Evolutionary conservation across 176 grass and related monocot genomes (phyloP), one percentile per base, ranked within the genome.

Genomic region (Oropetium thomaeum): DNA sequence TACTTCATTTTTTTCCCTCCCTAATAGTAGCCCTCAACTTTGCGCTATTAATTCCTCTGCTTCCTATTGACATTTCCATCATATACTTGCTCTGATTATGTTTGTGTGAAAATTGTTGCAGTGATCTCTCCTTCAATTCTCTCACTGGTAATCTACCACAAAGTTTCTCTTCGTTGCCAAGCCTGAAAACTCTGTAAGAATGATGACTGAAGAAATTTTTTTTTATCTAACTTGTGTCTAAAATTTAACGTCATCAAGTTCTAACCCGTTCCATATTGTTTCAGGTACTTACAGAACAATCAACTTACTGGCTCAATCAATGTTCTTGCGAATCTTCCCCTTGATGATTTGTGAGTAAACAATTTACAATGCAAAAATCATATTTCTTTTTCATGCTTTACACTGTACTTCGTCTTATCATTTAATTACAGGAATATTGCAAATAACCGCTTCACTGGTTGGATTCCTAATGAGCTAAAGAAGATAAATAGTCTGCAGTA

Each of bases 211-310:
- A 27, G 14, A 33, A 33, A 71, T 71, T 37, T 29, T 30, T 22
- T 81, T 27, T 47, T 10, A 73, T 73, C 9, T 60, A 6, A 29
- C 33, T 44, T 37, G 8, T 28, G 8, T 63, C 22, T 53, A 40
- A 12, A 47, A 67, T 14, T 58, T 51, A 22, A 63, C 17, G n/a
- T 34, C 49, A 44, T 71, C 38, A 22, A 71, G 43, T 29, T 5
- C 27, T 82, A 67, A 77, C 55, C 49, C 11, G 60, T 40, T 35
- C 43, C 14, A 43, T 75, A 28, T 77, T 73, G 31, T 78, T 58
- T 44, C 79, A 93, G 94, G 59, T 81, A 91, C 79, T 89, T 97
- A 78, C 86, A 97, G 63, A 93, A 91, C 85, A 97, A 97, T 84
- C 94, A 97, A 69, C 90, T 97, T 76, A 89, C 86, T 72, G 94